Evolutionary conservation across 78 protist genomes (phyloP).

Genomic region (slime mould (Dictyostelium discoideum)): dicty_2.7 NC_007089.4:3959001-3959500

Average conservation of each 20-base stretch:
- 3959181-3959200: background rate
- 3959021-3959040: background rate
- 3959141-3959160: background rate
- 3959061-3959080: background rate
- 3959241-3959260: background rate
- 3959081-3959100: background rate
- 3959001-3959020: background rate
- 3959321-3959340: background rate
- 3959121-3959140: background rate
- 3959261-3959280: background rate
- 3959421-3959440: background rate
- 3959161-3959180: background rate
- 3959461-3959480: background rate
- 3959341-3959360: background rate
- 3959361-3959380: background rate
- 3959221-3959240: background rate
- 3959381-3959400: background rate
- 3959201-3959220: background rate
- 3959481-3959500: background rate
- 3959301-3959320: background rate
- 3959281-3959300: background rate
- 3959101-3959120: background rate
- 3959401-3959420: background rate
- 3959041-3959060: background rate
- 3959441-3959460: background rate